Evolutionary conservation across 139 green algal genomes (phyloP), one percentile per base, ranked within the genome.

Genomic region (Tetratostichococcus sp.): DNA sequence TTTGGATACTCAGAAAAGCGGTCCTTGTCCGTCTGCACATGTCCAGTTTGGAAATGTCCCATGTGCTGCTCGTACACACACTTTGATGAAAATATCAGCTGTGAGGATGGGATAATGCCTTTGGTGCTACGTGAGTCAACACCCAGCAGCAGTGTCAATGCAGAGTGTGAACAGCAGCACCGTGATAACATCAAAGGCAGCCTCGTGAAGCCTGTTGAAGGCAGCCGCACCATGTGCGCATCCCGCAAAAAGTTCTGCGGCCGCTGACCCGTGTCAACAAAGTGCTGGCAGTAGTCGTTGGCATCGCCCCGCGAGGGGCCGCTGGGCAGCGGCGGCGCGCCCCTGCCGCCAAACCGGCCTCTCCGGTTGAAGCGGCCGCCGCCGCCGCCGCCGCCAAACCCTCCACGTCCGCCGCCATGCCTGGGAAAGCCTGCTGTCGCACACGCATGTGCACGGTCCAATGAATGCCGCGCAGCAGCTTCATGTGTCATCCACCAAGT

Each of bases 281-380:
- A 96, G 74, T 96, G 87, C 73, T 95, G 90, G 58, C 86, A 91
- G 82, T 94, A 95, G 77, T 95, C 90, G 62, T 95, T 95, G 32
- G 50, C 43, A 26, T 78, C 72, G 3, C 77, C 77, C 2, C 77
- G 57, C 30, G 57, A 75, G 30, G 77, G 72, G 25, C 67, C 77
- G 30, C n/a, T 34, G 28, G 62, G 1, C 26, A 68, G n/a, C 26
- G 50, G 50, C 50, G 14, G 14, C 2, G n/a, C 30, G 62, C 62
- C 28, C 62, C 62, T 4, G 26, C 62, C 62, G 2, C 62, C 62
- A 23, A 68, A 68, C 5, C 62, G 62, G 62, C 62, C 62, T 5
- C 62, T 19, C n/a, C 62, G 4, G n/a, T 23, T 16, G 28, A 32
- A 32, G 4, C 62, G 26, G 4, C 62, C 62, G 28, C 62, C 28